These are phyloP conservation scores for Starmerella vaccinii DNA, from an alignment of 805 yeast genomes.

Conservation along the genomic window DNA sequence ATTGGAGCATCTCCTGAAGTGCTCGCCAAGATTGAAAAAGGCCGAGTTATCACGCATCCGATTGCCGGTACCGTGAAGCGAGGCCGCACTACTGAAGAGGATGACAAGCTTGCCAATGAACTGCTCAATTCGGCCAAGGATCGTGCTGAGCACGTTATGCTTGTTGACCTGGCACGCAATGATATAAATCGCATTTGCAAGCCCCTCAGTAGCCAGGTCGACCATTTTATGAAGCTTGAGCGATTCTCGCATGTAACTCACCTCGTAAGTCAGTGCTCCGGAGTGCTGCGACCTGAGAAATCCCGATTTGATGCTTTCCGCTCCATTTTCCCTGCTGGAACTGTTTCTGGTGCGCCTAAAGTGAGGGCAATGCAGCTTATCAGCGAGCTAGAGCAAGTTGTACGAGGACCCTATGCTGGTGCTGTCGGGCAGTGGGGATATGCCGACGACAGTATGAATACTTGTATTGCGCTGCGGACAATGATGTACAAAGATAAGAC, in stretches of 20 bases:
- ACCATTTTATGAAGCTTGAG: constrained; percentile 78
- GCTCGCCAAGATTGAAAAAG: constrained; percentile 71
- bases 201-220: constrained; percentile 75
- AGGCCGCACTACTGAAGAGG: constrained; percentile 86
- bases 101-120: constrained; percentile 66
- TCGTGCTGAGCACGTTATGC: constrained; percentile 97
- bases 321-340: constrained; percentile 97
- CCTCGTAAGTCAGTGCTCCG: constrained; percentile 87
- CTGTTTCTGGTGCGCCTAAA: constrained; percentile 97
- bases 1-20: constrained; percentile 98
- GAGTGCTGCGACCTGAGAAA: constrained; percentile 71
- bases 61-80: constrained; percentile 94
- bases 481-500: constrained; percentile 87
- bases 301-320: constrained; percentile 94
- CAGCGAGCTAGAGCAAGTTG: constrained; percentile 78
- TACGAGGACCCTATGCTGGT: constrained; percentile 95
- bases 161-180: constrained; percentile 93
- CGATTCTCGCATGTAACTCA: constrained; percentile 96
- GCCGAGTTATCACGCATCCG: constrained; percentile 84
- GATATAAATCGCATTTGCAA: constrained; percentile 93
- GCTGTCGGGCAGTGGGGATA: constrained; percentile 98
- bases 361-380: constrained; percentile 93
- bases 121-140: constrained; percentile 74
- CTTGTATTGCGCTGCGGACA: constrained; percentile 94
- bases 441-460: constrained; percentile 90